Evolutionary conservation across 2,329 filamentous ascomycete genomes (phyloP), one percentile per base, ranked within the genome.

Genomic region (Aspergillus niger): DNA sequence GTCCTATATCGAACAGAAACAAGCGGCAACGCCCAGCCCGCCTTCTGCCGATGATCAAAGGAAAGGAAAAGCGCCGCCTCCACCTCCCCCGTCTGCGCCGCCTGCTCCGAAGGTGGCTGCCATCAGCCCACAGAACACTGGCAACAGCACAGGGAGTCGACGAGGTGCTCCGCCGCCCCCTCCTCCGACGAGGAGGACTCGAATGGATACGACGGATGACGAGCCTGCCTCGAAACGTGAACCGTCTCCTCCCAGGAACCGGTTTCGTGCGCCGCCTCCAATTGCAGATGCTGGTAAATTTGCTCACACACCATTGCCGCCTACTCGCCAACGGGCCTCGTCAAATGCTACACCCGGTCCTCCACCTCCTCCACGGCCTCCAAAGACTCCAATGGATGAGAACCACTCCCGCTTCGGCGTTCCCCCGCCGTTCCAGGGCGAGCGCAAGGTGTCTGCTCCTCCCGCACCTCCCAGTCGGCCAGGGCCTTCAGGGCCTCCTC

Each of bases 241-340:
- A 61, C 85, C 89, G 13, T 87, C 89, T 13, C 91, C 91, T 11
- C 86, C 88, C 22, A 85, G 88, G 55, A 86, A 86, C 8, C 85
- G 83, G 68, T 98, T 96, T 79, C 85, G 88, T 65, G 94, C 91
- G 8, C 95, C 95, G 49, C 95, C 95, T 36, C 91, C 94, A 2
- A 79, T 98, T 61, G 87, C 91, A 58, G 93, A 97, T 75, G 95
- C 95, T 60, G 95, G 95, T 39, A 96, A 91, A 76, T 95, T 87
- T 72, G 92, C 90, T 3, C 83, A 88, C 63, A 76, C 80, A 30
- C 81, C 77, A 60, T 67, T 80, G 20, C 77, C 77, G 58, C 72
- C 84, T 75, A 68, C 80, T 71, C 76, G 82, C 70, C 74, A 79
- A 60, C 74, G 82, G 66, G 83, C 84, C 63, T 73, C 77, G 15